phyloP scores from a whole-genome alignment of 2,329 filamentous ascomycete genomes.

The Alternaria sp. region DNA sequence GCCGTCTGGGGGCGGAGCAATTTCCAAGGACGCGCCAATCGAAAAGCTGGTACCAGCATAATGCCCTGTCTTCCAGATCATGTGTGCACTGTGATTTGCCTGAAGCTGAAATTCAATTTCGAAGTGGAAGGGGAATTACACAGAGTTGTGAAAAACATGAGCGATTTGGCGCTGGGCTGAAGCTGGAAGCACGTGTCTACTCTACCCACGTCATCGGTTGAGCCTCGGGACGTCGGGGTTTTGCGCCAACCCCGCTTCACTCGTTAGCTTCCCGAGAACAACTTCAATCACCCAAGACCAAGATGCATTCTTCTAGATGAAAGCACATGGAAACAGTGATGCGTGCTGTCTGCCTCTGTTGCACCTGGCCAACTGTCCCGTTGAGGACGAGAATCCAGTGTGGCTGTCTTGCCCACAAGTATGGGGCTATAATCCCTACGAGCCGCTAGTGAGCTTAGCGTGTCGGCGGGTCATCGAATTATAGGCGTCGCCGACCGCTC shows the following conservation, averaged over 20 bases:
- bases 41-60: background rate
- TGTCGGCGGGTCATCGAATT: conserved; percentile 21
- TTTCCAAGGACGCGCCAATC: conserved; percentile 19
- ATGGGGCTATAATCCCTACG: conserved; percentile 30
- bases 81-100: conserved; percentile 45
- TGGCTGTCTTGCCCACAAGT: conserved; percentile 17
- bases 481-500: conserved; percentile 27
- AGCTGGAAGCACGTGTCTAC: background rate
- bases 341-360: background rate
- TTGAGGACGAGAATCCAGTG: conserved; percentile 16
- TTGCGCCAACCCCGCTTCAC: background rate
- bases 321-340: background rate
- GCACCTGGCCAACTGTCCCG: background rate
- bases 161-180: conserved; percentile 3
- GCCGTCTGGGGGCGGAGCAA: conserved; percentile 27
- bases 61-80: conserved; percentile 5
- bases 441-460: conserved; percentile 19
- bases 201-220: conserved; percentile 18
- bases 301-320: background rate
- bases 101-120: conserved; percentile 26
- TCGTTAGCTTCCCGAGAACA: background rate
- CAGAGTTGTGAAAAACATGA: background rate
- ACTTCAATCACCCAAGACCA: background rate
- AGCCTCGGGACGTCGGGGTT: background rate
- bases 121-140: background rate